Percentiles rank a stretch among this genome's conserved stretches.
phyloP scores from a whole-genome alignment of 2,329 filamentous ascomycete species.

The Sporothrix inflata region DNA sequence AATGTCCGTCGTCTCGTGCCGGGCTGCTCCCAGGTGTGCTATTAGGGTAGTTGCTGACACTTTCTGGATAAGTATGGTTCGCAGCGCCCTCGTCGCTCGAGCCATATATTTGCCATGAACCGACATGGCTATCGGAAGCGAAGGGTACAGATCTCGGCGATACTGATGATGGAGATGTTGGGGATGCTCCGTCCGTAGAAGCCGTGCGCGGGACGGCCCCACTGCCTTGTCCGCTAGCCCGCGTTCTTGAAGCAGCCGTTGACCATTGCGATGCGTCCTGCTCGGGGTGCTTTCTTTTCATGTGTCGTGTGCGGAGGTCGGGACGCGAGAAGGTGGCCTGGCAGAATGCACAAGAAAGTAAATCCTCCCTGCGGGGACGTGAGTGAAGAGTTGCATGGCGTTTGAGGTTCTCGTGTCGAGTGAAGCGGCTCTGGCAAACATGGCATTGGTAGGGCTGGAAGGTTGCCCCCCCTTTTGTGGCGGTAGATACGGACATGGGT shows the following conservation, averaged over 20 bases:
- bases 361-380: constrained; percentile 39
- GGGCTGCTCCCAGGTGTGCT: constrained; percentile 1
- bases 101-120: background rate
- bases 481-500: constrained; percentile 13
- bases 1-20: background rate
- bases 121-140: background rate
- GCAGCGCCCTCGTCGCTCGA: background rate
- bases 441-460: constrained; percentile 47
- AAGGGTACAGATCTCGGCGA: background rate
- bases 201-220: background rate
- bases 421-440: constrained; percentile 45
- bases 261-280: constrained; percentile 24
- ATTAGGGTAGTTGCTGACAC: background rate
- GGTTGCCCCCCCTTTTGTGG: constrained; percentile 8
- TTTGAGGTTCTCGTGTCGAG: constrained; percentile 48
- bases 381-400: constrained; percentile 47
- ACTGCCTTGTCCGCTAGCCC: background rate
- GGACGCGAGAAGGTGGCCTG: constrained; percentile 46
- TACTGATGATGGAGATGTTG: background rate
- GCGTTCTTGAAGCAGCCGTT: background rate
- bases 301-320: constrained; percentile 47
- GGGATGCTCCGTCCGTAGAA: background rate
- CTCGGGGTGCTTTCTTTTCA: constrained; percentile 47
- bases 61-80: background rate
- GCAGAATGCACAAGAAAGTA: constrained; percentile 45